Conservation (phyloP, 331 rosid species). For the Pyrus hybrid region DNA sequence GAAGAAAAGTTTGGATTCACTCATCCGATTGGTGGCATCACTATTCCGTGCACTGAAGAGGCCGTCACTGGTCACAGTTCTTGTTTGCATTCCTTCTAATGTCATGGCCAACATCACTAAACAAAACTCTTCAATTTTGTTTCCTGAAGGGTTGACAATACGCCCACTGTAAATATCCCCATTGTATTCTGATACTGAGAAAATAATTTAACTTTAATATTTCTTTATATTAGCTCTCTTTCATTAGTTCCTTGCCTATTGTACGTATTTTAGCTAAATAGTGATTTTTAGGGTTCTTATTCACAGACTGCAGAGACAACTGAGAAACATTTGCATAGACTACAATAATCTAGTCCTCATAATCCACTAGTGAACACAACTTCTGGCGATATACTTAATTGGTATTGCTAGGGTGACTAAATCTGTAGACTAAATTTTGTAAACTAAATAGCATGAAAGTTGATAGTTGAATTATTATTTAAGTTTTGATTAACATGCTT, state of each 20-base stretch:
- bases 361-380: background rate
- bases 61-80: background rate
- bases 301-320: no score
- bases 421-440: no score
- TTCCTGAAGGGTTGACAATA: background rate
- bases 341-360: background rate
- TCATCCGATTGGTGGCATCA: constrained; percentile 16
- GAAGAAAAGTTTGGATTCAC: constrained; percentile 7
- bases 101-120: background rate
- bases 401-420: no score
- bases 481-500: no score
- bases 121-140: background rate
- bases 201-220: background rate
- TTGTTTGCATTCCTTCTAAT: background rate
- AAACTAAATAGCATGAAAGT: no score
- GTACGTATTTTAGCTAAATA: background rate
- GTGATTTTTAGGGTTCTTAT: no score
- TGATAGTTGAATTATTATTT: no score
- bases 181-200: background rate
- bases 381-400: no score
- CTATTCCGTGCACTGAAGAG: constrained; percentile 23
- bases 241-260: background rate
- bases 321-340: no score
- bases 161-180: background rate
- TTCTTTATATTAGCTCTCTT: background rate